phyloP scores from a whole-genome alignment of 768 basidiomycete genomes.

The Hortiboletus campestris region DNA sequence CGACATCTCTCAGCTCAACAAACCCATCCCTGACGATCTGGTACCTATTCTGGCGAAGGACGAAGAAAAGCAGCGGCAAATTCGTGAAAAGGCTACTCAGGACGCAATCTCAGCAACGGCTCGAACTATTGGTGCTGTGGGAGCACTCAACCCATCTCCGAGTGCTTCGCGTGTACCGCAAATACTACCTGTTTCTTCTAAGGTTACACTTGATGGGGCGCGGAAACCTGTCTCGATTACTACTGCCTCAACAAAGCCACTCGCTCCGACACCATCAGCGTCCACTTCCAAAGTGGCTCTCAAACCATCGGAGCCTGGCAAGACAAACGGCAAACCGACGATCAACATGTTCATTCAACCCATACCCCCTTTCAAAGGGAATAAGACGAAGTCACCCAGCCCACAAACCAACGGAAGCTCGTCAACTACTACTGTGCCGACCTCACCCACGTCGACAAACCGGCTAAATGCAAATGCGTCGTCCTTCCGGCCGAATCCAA shows the following conservation, averaged over 20 bases:
- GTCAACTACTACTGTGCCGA: constrained; percentile 36
- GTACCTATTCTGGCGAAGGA: constrained; percentile 92
- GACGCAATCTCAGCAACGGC: constrained; percentile 69
- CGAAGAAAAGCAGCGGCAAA: constrained; percentile 82
- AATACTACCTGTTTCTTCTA: constrained; percentile 28
- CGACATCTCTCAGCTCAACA: constrained; percentile 63
- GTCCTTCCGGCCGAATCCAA: constrained; percentile 86
- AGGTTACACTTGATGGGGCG: constrained; percentile 28
- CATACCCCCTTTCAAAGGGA: constrained; percentile 89
- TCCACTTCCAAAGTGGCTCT: constrained; percentile 31
- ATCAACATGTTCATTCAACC: constrained; percentile 80
- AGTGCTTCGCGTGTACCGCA: constrained; percentile 45
- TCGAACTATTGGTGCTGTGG: constrained; percentile 62
- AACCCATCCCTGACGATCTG: constrained; percentile 93
- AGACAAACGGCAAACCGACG: constrained; percentile 43
- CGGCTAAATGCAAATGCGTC: constrained; percentile 87
- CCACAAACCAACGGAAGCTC: constrained; percentile 32
- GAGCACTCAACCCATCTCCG: constrained; percentile 40
- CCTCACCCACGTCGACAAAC: constrained; percentile 56
- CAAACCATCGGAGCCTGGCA: constrained; percentile 30
- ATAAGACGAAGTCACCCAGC: constrained; percentile 37
- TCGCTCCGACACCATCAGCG: constrained; percentile 28
- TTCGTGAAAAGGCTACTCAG: constrained; percentile 70
- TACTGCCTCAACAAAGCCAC: constrained; percentile 25
- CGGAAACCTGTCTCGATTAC: constrained; percentile 29